Conservation (phyloP, 495 filamentous ascomycete species). For the Peziza echinospora region DNA sequence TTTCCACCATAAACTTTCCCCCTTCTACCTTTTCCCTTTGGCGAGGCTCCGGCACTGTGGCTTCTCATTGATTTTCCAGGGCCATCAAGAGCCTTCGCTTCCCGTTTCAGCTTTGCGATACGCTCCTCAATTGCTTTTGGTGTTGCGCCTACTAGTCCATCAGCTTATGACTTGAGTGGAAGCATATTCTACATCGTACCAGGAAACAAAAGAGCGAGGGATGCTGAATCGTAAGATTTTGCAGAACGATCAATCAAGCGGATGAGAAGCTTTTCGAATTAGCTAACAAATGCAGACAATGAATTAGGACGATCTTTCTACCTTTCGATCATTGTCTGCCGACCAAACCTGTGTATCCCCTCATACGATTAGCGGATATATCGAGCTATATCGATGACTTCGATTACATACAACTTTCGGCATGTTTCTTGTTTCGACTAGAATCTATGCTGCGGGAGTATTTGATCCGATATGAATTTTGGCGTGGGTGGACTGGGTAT, state of each 20-base stretch:
- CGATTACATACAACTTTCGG: slow-evolving; percentile 18
- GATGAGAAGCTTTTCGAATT: slow-evolving; percentile 13
- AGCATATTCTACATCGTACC: slow-evolving; percentile 1
- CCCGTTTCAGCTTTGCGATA: slow-evolving; percentile 20
- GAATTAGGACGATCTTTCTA: neutral
- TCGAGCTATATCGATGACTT: neutral
- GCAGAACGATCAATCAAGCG: slow-evolving; percentile 19
- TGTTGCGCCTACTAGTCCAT: slow-evolving; percentile 10
- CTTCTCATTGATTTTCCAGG: neutral
- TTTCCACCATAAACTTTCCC: neutral
- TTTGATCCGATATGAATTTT: too few relatives aligned
- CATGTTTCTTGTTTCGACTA: too few relatives aligned
- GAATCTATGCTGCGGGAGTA: too few relatives aligned
- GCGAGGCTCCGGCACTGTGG: neutral
- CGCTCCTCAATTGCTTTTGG: slow-evolving; percentile 20
- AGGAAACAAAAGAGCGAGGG: slow-evolving; percentile 16
- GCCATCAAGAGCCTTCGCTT: slow-evolving; percentile 17
- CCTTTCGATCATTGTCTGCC: slow-evolving; percentile 18
- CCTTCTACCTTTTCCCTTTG: neutral
- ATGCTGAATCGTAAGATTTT: slow-evolving; percentile 19
- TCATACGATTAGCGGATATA: neutral
- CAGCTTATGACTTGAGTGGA: neutral
- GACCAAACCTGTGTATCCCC: slow-evolving; percentile 12
- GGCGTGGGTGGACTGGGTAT: too few relatives aligned
- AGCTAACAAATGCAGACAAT: neutral